Conservation (phyloP, 2,329 filamentous ascomycete genomes). For the Rutstroemia sp. region DNA sequence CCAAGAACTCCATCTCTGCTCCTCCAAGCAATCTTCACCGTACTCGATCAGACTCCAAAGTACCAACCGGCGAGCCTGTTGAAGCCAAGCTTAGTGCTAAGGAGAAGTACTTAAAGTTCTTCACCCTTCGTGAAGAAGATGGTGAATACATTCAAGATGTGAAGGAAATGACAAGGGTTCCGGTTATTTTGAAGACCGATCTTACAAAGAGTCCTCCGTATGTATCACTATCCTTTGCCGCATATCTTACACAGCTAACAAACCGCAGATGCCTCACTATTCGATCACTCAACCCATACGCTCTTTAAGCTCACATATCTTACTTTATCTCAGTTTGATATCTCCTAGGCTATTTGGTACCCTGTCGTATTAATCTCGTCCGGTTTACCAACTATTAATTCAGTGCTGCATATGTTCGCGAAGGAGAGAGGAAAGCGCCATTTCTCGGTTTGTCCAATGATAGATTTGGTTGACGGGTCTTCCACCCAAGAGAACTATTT, state of each 20-base stretch:
- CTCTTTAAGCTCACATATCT: constrained; percentile 29
- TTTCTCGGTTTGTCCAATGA: constrained; percentile 15
- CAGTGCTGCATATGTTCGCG: constrained; percentile 2
- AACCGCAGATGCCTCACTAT: constrained; percentile 72
- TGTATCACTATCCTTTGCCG: constrained; percentile 40
- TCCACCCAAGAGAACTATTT: neutral
- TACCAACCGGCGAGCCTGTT: constrained; percentile 64
- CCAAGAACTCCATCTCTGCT: constrained; percentile 59
- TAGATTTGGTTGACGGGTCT: neutral
- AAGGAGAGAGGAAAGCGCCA: constrained; percentile 1
- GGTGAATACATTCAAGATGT: constrained; percentile 98
- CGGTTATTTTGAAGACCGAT: constrained; percentile 98
- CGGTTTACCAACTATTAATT: neutral
- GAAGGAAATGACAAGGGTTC: constrained; percentile 92
- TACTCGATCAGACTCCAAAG: constrained; percentile 90
- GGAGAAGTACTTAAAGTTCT: constrained; percentile 90
- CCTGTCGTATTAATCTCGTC: neutral
- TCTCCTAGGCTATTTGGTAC: constrained; percentile 4
- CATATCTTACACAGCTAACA: constrained; percentile 26
- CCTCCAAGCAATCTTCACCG: constrained; percentile 66
- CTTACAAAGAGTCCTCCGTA: constrained; percentile 98
- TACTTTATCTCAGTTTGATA: neutral
- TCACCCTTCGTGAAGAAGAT: constrained; percentile 82
- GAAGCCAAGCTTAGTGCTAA: constrained; percentile 83
- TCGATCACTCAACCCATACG: constrained; percentile 73